Conservation (phyloP, 495 filamentous ascomycete species). For the Aspergillus egyptiacus region DNA sequence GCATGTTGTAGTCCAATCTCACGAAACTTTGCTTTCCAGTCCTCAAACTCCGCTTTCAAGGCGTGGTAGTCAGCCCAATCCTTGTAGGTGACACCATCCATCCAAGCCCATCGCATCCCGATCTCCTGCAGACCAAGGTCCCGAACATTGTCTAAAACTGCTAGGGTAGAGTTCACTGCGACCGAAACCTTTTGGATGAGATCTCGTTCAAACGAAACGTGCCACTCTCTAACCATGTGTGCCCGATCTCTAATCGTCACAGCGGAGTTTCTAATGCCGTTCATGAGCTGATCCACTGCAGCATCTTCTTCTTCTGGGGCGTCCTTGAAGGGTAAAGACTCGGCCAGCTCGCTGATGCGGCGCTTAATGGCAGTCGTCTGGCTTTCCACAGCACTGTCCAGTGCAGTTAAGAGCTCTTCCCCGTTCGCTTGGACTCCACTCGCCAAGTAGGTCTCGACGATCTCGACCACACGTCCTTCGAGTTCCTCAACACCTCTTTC, state of each 20-base stretch:
- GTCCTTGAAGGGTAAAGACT: slow-evolving; percentile 46
- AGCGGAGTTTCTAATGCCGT: slow-evolving; percentile 66
- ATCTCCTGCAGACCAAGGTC: slow-evolving; percentile 91
- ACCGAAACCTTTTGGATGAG: slow-evolving; percentile 61
- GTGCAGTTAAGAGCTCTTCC: slow-evolving; percentile 56
- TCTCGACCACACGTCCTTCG: slow-evolving; percentile 63
- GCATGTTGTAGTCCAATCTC: slow-evolving; percentile 64
- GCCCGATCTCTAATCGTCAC: slow-evolving; percentile 72
- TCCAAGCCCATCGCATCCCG: slow-evolving; percentile 96
- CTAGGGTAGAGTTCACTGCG: slow-evolving; percentile 74
- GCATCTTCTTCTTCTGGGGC: slow-evolving; percentile 48
- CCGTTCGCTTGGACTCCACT: slow-evolving; percentile 61
- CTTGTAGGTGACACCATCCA: slow-evolving; percentile 90
- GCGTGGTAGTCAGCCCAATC: slow-evolving; percentile 91
- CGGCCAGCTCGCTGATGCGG: slow-evolving; percentile 58
- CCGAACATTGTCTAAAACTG: slow-evolving; percentile 75
- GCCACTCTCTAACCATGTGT: slow-evolving; percentile 75
- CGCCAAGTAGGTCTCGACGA: slow-evolving; percentile 65
- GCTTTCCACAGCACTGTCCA: slow-evolving; percentile 57
- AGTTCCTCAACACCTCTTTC: slow-evolving; percentile 74
- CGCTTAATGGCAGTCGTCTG: slow-evolving; percentile 62
- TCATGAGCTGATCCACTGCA: slow-evolving; percentile 56
- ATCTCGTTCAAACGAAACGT: slow-evolving; percentile 63
- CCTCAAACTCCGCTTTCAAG: slow-evolving; percentile 73
- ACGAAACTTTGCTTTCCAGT: slow-evolving; percentile 78